These are phyloP conservation scores for Prunus mume DNA, from an alignment of 306 rosid species.

Conservation along the genomic window DNA sequence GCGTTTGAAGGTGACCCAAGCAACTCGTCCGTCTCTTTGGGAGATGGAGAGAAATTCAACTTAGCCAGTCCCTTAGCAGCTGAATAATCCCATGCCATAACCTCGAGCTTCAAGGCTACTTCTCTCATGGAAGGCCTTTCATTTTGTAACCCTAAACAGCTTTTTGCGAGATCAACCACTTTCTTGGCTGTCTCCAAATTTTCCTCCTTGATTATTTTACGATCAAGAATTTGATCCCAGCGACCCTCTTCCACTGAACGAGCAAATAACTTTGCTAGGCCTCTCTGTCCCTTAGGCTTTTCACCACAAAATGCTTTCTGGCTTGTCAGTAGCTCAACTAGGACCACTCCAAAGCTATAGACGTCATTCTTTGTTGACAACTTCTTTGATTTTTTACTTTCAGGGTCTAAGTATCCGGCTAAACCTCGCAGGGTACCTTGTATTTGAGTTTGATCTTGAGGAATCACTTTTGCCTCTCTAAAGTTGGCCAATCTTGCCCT, in stretches of 20 bases:
- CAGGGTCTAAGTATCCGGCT: neutral
- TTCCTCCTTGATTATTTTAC: too few relatives aligned
- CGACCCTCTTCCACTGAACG: neutral
- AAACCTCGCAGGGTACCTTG: neutral
- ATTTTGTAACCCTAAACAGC: neutral
- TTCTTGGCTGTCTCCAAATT: neutral
- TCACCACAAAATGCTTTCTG: neutral
- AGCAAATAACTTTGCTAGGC: neutral
- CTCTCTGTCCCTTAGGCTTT: neutral
- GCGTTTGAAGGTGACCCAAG: neutral
- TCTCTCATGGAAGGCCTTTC: neutral
- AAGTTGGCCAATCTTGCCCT: neutral
- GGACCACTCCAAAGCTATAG: neutral
- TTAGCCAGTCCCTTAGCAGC: neutral
- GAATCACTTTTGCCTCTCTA: neutral
- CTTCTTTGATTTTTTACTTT: too few relatives aligned
- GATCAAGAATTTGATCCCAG: neutral
- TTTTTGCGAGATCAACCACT: neutral
- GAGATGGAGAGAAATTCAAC: neutral
- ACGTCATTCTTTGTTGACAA: neutral
- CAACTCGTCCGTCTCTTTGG: neutral
- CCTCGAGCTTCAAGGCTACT: neutral
- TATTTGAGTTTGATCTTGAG: neutral
- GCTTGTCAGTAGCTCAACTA: neutral
- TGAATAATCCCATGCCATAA: neutral